Evolutionary conservation across 83 land plant genomes (phyloP).

Genomic region (Picea abies): DNA sequence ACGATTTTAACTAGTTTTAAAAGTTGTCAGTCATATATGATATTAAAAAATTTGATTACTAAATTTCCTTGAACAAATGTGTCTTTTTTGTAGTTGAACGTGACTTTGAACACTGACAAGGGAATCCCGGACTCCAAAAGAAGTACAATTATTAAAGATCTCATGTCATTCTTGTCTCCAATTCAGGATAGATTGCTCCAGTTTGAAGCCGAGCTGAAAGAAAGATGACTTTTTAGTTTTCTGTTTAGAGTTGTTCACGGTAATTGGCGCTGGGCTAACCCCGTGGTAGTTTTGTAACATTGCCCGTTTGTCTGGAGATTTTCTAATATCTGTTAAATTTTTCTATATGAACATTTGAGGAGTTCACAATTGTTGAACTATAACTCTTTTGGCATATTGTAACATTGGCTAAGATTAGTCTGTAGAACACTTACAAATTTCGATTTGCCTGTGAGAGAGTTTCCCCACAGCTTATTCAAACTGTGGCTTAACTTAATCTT

Average conservation of each 20-base stretch:
- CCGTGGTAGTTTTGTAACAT: not conserved
- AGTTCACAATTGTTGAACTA: too few relatives aligned
- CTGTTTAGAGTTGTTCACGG: not conserved
- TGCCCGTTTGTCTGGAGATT: not conserved
- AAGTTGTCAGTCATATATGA: too few relatives aligned
- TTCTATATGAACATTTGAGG: too few relatives aligned
- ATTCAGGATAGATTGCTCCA: conserved; percentile 51
- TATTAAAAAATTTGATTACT: not conserved
- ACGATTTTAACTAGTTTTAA: too few relatives aligned
- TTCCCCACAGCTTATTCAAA: too few relatives aligned
- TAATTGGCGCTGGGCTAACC: not conserved
- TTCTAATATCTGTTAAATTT: too few relatives aligned
- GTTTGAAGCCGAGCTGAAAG: conserved; percentile 74
- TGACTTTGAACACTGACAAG: conserved; percentile 37
- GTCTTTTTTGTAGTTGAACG: conserved; percentile 37
- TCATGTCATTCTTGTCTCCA: conserved; percentile 51
- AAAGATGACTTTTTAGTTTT: conserved; percentile 24
- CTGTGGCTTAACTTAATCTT: too few relatives aligned
- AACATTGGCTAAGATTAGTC: too few relatives aligned
- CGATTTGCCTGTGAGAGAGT: too few relatives aligned
- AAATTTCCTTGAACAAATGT: not conserved
- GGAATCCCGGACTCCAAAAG: conserved; percentile 38
- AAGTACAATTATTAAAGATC: conserved; percentile 39
- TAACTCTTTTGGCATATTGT: too few relatives aligned
- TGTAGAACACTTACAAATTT: too few relatives aligned